These are phyloP conservation scores for Drechslera avenae DNA, from an alignment of 2,329 filamentous ascomycete genomes.

Conservation along the genomic window DNA sequence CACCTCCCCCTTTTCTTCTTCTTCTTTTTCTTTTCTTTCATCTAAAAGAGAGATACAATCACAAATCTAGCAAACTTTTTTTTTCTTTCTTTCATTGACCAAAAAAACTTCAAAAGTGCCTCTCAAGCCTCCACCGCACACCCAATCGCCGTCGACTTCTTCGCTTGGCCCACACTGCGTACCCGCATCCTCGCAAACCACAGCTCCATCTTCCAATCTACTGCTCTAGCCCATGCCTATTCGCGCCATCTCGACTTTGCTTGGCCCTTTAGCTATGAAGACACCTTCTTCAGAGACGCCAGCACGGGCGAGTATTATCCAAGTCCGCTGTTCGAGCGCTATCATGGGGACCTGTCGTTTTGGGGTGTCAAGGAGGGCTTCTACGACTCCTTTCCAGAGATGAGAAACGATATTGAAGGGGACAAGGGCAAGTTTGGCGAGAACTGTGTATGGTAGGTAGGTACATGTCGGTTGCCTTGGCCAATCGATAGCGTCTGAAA, in stretches of 20 bases:
- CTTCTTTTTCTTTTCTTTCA: too few species aligned
- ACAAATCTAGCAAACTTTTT: too few species aligned
- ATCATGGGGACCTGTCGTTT: slow-evolving; percentile 35
- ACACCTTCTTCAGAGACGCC: slow-evolving; percentile 38
- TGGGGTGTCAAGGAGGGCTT: slow-evolving; percentile 36
- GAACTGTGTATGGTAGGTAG: not conserved
- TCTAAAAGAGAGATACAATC: too few species aligned
- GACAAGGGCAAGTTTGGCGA: slow-evolving; percentile 19
- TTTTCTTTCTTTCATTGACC: too few species aligned
- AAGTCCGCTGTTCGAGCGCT: slow-evolving; percentile 38
- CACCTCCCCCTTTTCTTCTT: too few species aligned
- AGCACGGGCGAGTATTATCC: slow-evolving; percentile 20
- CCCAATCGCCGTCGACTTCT: slow-evolving; percentile 42
- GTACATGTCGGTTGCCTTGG: not conserved
- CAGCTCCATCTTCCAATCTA: slow-evolving; percentile 26
- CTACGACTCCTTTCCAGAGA: slow-evolving; percentile 37
- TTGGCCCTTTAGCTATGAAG: slow-evolving; percentile 43
- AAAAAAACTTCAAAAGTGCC: slow-evolving; percentile 16
- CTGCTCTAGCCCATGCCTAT: slow-evolving; percentile 30
- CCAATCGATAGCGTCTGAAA: too few species aligned
- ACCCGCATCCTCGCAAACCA: slow-evolving; percentile 35
- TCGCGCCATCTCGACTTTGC: slow-evolving; percentile 37
- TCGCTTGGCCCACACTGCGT: slow-evolving; percentile 42
- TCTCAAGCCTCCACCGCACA: slow-evolving; percentile 33
- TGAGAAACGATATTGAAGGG: slow-evolving; percentile 39